Conservation (phyloP, 179 eudicot genomes). For the Nepenthes alata region DNA sequence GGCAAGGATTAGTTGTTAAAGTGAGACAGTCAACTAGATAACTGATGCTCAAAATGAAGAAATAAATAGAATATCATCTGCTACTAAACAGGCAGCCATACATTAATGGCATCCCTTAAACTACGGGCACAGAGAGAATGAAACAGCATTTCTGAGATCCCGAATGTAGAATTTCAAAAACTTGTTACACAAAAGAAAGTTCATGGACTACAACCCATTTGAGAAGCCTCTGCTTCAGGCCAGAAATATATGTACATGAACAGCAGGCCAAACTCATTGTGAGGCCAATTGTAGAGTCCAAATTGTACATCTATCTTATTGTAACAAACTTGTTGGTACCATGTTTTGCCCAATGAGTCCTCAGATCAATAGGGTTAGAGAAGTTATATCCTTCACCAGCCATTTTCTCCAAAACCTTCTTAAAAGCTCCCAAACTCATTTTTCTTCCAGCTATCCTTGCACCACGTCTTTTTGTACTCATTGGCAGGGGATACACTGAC, state of each 20-base stretch:
- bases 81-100: slow-evolving; percentile 33
- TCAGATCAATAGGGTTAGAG: slow-evolving; percentile 61
- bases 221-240: slow-evolving; percentile 23
- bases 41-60: slow-evolving; percentile 24
- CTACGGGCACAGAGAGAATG: slow-evolving; percentile 26
- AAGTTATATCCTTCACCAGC: slow-evolving; percentile 66
- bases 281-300: slow-evolving; percentile 17
- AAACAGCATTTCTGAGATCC: slow-evolving; percentile 25
- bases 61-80: slow-evolving; percentile 28
- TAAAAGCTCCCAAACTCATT: slow-evolving; percentile 83
- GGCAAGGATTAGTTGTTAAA: slow-evolving; percentile 19
- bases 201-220: slow-evolving; percentile 31
- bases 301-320: slow-evolving; percentile 44
- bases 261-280: slow-evolving; percentile 25
- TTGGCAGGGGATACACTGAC: slow-evolving; percentile 77
- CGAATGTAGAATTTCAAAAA: slow-evolving; percentile 22
- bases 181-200: slow-evolving; percentile 22
- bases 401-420: slow-evolving; percentile 78
- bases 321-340: slow-evolving; percentile 92
- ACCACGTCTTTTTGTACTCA: slow-evolving; percentile 76
- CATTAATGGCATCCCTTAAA: slow-evolving; percentile 31
- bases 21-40: slow-evolving; percentile 18
- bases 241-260: slow-evolving; percentile 48
- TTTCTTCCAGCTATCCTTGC: slow-evolving; percentile 82
- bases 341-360: slow-evolving; percentile 79